phyloP scores from a whole-genome alignment of 495 filamentous ascomycete species.

The Emericellopsis terricola region DNA sequence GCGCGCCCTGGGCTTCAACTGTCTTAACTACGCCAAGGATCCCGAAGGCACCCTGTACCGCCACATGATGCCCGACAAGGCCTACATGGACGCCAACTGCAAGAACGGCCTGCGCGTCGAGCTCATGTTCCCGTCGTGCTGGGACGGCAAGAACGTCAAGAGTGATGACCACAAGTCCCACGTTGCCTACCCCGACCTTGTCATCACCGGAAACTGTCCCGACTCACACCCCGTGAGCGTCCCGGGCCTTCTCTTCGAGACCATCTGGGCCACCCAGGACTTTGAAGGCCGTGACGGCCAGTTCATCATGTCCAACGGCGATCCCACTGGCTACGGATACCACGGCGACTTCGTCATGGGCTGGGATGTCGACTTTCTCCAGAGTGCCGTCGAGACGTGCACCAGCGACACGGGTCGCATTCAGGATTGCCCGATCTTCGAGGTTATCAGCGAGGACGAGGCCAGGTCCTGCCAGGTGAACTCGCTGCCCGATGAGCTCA shows the following conservation, averaged over 20 bases:
- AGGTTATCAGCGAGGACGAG: constrained; percentile 17
- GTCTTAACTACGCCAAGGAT: constrained; percentile 48
- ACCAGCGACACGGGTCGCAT: constrained; percentile 29
- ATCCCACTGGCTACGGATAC: constrained; percentile 64
- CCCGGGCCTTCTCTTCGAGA: constrained; percentile 69
- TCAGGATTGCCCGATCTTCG: constrained; percentile 37
- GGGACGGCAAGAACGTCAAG: constrained; percentile 37
- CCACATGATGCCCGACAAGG: constrained; percentile 65
- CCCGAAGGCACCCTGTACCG: constrained; percentile 59
- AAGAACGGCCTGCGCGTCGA: constrained; percentile 61
- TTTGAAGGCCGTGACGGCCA: constrained; percentile 49
- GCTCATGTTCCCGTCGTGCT: constrained; percentile 83
- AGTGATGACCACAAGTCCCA: constrained; percentile 44
- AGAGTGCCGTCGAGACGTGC: constrained; percentile 40
- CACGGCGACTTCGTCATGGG: constrained; percentile 77
- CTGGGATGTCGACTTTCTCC: constrained; percentile 49
- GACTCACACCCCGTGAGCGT: constrained; percentile 48
- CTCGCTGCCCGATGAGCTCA: constrained; percentile 9
- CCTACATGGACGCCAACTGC: constrained; percentile 59
- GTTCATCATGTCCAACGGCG: constrained; percentile 72
- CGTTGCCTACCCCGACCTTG: constrained; percentile 57
- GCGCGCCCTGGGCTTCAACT: constrained; percentile 84
- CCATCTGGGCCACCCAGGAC: constrained; percentile 60
- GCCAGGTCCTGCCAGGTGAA: constrained; percentile 19
- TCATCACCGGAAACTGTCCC: constrained; percentile 65